These are phyloP conservation scores for Martiniozyma asiatica DNA, from an alignment of 1,139 yeast genomes.

Conservation along the genomic window DNA sequence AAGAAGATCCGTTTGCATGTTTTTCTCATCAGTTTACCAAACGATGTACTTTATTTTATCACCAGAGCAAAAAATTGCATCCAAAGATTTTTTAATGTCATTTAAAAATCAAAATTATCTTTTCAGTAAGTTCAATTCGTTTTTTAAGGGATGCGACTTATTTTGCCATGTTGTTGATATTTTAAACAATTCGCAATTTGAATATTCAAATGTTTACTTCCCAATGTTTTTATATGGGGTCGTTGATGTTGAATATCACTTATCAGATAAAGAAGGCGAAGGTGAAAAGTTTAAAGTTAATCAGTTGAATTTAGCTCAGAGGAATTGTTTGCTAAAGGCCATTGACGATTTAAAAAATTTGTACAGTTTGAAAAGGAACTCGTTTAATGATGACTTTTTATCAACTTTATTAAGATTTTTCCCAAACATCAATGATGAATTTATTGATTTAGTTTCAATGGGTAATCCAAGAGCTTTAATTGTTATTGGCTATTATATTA, in stretches of 20 bases:
- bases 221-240: constrained; percentile 18
- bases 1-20: constrained; percentile 6
- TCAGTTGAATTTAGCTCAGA: constrained; percentile 8
- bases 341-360: constrained; percentile 14
- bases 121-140: constrained; percentile 2
- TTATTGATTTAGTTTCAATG: constrained; percentile 13
- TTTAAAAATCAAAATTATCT: constrained; percentile 8
- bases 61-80: constrained; percentile 12
- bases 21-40: constrained; percentile 8
- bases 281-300: constrained; percentile 4
- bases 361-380: constrained; percentile 6
- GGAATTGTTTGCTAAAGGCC: constrained; percentile 6
- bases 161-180: constrained; percentile 1
- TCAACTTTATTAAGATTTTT: constrained; percentile 16
- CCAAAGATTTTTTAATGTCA: constrained; percentile 8
- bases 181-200: background rate
- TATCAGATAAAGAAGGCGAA: too few species aligned
- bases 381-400: constrained; percentile 15
- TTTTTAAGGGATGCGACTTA: constrained; percentile 2
- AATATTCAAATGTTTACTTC: constrained; percentile 10
- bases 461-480: constrained; percentile 21
- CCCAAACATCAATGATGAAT: constrained; percentile 14
- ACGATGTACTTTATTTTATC: constrained; percentile 9
- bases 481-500: constrained; percentile 17
- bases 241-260: constrained; percentile 10